Base-by-base conservation (phyloP, 2,329 filamentous ascomycete species). In the Ploettnerulaceae sp. region DNA sequence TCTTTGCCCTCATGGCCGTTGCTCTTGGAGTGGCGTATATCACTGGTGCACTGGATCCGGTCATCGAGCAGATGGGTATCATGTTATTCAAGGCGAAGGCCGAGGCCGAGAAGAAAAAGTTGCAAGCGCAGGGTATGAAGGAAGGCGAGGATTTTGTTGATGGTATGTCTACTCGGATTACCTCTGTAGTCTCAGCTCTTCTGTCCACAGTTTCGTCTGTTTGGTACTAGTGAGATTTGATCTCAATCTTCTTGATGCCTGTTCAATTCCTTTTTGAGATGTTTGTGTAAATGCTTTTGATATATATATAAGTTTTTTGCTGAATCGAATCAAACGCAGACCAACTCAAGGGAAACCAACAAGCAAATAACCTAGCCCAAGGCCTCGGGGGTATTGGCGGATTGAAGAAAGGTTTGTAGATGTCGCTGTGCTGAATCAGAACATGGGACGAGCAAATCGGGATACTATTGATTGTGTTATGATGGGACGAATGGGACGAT, bases 1-100 rank as follows among this genome's bases (percentile, higher is more conserved):
- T 64, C 17, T 49, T 66, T 29, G 58, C 61, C 21, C 31, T 67
- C 32, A 45, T 67, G 28, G 59, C 59, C 9, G 60, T 59, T 7
- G 59, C 59, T 9, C 59, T 65, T 42, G 62, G 52, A 15, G 55
- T 60, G 15, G 67, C 66, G 11, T 70, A 70, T 55, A 52, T 62
- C n/a, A 54, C 66, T 43, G 67, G 67, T 37, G 59, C 61, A 38
- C 53, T 68, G 35, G 65, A 70, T 48, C 64, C 66, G 1, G 47
- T 66, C 18, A 66, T 70, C 41, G 65, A 68, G 47, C 57, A 65
- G 48, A 43, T 69, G 34, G 64, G 62, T 1, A 58, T 66, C 18
- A 62, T 63, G 43, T 49, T 67, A 40, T 66, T 69, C 57, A 69
- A 70, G 57, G 65, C 66, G 24, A 65, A 70, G 57, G 68, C 65